phyloP scores from a whole-genome alignment of 108 stramenopile genomes.

The Cyclotella baltica region DNA sequence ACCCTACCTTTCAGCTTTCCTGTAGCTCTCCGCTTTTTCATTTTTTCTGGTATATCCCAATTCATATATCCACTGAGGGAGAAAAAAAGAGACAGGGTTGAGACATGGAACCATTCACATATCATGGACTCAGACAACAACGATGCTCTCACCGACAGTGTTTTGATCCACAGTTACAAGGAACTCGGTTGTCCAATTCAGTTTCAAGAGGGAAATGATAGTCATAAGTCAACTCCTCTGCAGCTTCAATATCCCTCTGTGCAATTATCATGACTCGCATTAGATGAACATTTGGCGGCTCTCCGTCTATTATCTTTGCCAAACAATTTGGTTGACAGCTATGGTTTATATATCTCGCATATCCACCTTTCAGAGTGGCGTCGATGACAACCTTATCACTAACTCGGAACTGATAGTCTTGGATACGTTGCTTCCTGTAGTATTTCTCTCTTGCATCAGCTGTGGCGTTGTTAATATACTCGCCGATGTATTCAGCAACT shows the following conservation, averaged over 20 bases:
- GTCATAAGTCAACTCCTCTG: slow-evolving; percentile 97
- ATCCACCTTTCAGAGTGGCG: slow-evolving; percentile 91
- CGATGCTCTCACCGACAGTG: slow-evolving; percentile 57
- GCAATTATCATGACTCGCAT: slow-evolving; percentile 93
- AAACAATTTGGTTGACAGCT: slow-evolving; percentile 95
- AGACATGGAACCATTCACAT: not conserved
- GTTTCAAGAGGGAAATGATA: slow-evolving; percentile 94
- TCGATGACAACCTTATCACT: slow-evolving; percentile 91
- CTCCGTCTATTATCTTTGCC: slow-evolving; percentile 83
- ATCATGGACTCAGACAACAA: not conserved
- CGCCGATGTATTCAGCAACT: slow-evolving; percentile 97
- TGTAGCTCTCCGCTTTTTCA: not conserved
- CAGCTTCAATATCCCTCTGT: slow-evolving; percentile 83
- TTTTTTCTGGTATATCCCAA: slow-evolving; percentile 86
- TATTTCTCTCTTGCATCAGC: slow-evolving; percentile 87
- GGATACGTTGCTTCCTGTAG: slow-evolving; percentile 87
- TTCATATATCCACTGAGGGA: slow-evolving; percentile 73
- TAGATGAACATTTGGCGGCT: slow-evolving; percentile 58
- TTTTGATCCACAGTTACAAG: slow-evolving; percentile 79
- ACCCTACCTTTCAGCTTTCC: not conserved
- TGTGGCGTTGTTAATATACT: slow-evolving; percentile 85
- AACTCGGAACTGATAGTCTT: slow-evolving; percentile 95
- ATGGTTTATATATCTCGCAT: slow-evolving; percentile 96
- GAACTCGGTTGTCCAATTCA: slow-evolving; percentile 70
- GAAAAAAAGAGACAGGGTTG: not conserved